Base-by-base conservation (phyloP, 345 rosid species). In the Gossypium arboreum region DNA sequence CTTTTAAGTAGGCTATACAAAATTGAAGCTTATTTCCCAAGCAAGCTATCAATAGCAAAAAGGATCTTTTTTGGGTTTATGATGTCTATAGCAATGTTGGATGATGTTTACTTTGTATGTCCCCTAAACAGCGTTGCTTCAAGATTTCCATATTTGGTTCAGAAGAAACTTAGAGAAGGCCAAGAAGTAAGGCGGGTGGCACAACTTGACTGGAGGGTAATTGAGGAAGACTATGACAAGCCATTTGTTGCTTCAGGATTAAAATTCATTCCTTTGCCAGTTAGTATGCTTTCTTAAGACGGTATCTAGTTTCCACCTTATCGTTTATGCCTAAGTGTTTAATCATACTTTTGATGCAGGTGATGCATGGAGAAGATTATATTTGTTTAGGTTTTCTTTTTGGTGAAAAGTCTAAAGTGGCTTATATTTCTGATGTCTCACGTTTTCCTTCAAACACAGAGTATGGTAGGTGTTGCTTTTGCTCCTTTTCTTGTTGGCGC, bases 351-450 rank as follows among this genome's bases (percentile, higher is more conserved):
- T 63, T n/a, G 63, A 62, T 79, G 44, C 72, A 95, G 99, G 99
- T 95, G 81, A 91, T 95, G 97, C 99, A 95, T 83, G 99, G 99
- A 82, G 99, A 95, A 88, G 99, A 95, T 72, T 95, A 93, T 81
- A 73, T 95, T 65, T 90, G 82, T 73, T 83, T 95, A 69, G 98
- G 99, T 79, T 95, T 85, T 78, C 99, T 93, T 66, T 95, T 95
- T 80, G 99, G 99, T 20, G 89, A 89, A 79, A 89, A 86, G 66
- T 78, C 76, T 73, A 90, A 87, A 84, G 91, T 95, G 66, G 99
- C 98, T 1, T 95, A 95, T 81, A 87, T 95, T 84, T 95, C 97
- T 34, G 99, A 95, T 83, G 92, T 93, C 58, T 95, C 99, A 72
- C 92, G 98, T 24, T 77, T 95, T 81, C 97, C 90, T 73, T 77